Base-by-base conservation (phyloP, 192 early-diverging fungal species). In the Dispira parvispora region DNA sequence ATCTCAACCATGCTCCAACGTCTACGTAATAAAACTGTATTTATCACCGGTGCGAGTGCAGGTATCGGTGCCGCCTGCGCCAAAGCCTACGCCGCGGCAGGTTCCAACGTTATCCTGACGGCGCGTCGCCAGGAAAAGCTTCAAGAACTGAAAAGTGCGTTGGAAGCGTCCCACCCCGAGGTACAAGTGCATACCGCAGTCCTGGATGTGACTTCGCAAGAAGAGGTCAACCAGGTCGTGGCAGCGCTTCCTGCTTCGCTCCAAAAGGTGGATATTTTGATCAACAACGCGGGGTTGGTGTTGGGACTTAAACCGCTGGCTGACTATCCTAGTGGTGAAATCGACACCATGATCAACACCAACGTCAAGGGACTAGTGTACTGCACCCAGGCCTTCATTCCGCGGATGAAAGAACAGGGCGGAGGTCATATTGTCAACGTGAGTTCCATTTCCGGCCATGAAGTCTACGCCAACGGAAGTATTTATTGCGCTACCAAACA, bases 351-450 rank as follows among this genome's bases (percentile, higher is more conserved):
- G 76, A 68, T 96, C 45, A 87, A 88, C 60, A 92, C 89, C 52
- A 96, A 96, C 69, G 80, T 96, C 62, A 93, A 92, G 68, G 91
- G 91, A 0, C 71, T 93, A 1, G 55, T 96, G n/a, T 84, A 82
- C 62, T 79, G 84, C 1, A 88, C 86, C 8, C 83, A 89, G 46
- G 88, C 87, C 3, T 77, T 92, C 3, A 64, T 96, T 11, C 84
- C 82, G 8, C 71, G 78, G 8, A 94, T 96, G 91, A 84, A 82
- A 61, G 62, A 65, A 6, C 62, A 60, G 0, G 20, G 25, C 1
- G 61, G 58, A 11, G 94, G 91, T 3, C 84, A 90, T 61, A 78
- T 96, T 62, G 88, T 96, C 63, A 94, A 91, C 71, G 79, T 96
- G 60, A 80, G 81, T 1, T 87, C 84, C 20, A 84, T 91, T 45